Base-by-base conservation (phyloP, 2,329 filamentous ascomycete genomes). In the Davidsoniella virescens region DNA sequence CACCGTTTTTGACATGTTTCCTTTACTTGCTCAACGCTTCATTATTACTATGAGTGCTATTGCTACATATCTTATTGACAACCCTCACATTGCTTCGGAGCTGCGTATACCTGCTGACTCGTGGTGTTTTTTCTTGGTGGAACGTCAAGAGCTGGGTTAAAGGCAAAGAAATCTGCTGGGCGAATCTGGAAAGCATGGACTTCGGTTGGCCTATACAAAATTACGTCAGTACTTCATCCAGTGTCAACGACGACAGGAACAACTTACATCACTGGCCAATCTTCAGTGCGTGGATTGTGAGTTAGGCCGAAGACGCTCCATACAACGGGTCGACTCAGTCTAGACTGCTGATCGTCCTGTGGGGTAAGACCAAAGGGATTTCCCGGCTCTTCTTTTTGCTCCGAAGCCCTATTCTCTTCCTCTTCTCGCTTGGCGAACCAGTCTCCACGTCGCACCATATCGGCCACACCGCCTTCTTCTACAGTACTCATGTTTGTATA, bases 191-290 rank as follows among this genome's bases (percentile, higher is more conserved):
- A 59, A 52, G 70, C 66, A 50, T 70, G 67, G 25, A 67, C 68
- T 56, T 72, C 69, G 33, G 68, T 66, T 36, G 69, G 69, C 69
- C 68, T 71, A 29, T 36, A 49, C 42, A 25, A n/a, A 29, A n/a
- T 25, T 7, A 38, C 7, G 20, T 39, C 16, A 18, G 46, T 36
- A 23, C 39, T 26, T 39, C 25, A 18, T 20, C 8, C 9, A 26
- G n/a, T 14, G 38, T 38, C 9, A 9, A 18, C 14, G 14, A 33
- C 16, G 29, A 37, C 6, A 6, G 37, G 38, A 40, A 26, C 29
- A 29, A 49, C 69, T 66, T 57, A 71, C 69, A 71, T 72, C 8
- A 71, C 69, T 4, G 69, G 69, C 69, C 69, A 71, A 53, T 72
- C 68, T 55, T 72, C 68, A 4, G 70, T 65, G 4, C 68, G 59